These are phyloP conservation scores for Trichoderma gamsii DNA, from an alignment of 495 filamentous ascomycete species.

Conservation along the genomic window DNA sequence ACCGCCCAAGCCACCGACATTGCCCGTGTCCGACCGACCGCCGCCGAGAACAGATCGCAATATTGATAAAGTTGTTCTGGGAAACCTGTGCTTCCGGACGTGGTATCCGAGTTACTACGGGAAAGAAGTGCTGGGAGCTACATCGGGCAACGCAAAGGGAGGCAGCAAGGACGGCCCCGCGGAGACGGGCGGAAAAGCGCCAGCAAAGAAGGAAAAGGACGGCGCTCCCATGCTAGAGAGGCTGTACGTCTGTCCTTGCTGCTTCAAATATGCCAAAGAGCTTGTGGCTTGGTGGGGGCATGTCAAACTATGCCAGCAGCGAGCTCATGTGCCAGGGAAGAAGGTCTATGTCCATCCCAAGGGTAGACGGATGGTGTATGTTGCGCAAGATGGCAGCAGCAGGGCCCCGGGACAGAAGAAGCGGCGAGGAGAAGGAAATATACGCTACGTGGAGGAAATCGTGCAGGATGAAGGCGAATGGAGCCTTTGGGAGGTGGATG, in stretches of 20 bases:
- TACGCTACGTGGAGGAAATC: slow-evolving; percentile 53
- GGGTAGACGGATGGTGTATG: slow-evolving; percentile 29
- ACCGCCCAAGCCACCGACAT: slow-evolving; percentile 7
- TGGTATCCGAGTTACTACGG: slow-evolving; percentile 77
- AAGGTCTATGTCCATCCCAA: slow-evolving; percentile 48
- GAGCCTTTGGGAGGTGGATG: slow-evolving; percentile 86
- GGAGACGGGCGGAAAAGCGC: slow-evolving; percentile 22
- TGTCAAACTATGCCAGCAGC: slow-evolving; percentile 37
- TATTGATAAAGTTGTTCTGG: slow-evolving; percentile 69
- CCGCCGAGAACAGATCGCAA: slow-evolving; percentile 46
- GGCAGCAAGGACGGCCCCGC: slow-evolving; percentile 21
- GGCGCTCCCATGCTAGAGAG: slow-evolving; percentile 43
- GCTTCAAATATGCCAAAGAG: slow-evolving; percentile 86
- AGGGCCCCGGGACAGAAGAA: slow-evolving; percentile 38
- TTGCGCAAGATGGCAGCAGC: slow-evolving; percentile 21
- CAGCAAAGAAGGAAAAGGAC: slow-evolving; percentile 32
- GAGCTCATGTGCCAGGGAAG: slow-evolving; percentile 33
- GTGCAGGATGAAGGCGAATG: slow-evolving; percentile 49
- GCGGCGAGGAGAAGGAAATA: slow-evolving; percentile 32
- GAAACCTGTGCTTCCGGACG: slow-evolving; percentile 64
- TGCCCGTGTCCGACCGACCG: slow-evolving; percentile 8
- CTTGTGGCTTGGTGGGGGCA: slow-evolving; percentile 49
- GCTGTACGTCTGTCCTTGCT: slow-evolving; percentile 85
- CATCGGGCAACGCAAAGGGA: slow-evolving; percentile 20
- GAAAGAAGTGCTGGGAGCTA: slow-evolving; percentile 61